These are phyloP conservation scores for Leptographium flavum DNA, from an alignment of 2,329 filamentous ascomycete genomes.

Conservation along the genomic window DNA sequence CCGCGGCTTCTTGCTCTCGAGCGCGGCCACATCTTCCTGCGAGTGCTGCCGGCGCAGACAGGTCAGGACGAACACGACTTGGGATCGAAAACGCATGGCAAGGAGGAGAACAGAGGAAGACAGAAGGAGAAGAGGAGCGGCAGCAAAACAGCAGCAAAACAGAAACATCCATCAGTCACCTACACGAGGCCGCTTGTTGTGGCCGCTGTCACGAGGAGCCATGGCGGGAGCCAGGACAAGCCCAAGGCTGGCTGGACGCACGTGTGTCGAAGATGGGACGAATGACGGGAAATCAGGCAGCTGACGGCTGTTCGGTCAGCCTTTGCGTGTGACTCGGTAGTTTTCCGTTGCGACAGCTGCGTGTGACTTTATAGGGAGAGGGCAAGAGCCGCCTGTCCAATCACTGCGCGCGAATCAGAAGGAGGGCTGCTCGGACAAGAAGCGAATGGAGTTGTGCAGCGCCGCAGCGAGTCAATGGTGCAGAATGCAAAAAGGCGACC, in stretches of 20 bases:
- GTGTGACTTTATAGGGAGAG: background rate
- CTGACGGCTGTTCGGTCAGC: background rate
- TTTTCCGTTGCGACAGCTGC: background rate
- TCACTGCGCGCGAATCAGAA: no score
- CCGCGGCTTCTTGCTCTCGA: constrained; percentile 70
- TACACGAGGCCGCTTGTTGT: constrained; percentile 17
- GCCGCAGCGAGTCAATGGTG: no score
- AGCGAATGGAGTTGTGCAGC: no score
- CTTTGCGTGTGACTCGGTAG: background rate
- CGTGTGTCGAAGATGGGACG: background rate
- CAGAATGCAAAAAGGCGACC: background rate
- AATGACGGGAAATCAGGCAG: background rate
- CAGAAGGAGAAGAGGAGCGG: background rate
- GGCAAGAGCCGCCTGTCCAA: background rate
- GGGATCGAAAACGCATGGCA: background rate
- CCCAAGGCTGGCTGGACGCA: background rate
- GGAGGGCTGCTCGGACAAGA: no score
- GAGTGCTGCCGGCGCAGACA: constrained; percentile 39
- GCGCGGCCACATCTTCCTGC: constrained; percentile 38
- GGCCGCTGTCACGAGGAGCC: constrained; percentile 14
- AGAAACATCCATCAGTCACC: no score
- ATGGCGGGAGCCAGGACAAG: background rate
- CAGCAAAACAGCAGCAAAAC: background rate
- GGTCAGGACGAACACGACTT: constrained; percentile 4
- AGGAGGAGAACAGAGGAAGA: background rate